Evolutionary conservation across 495 filamentous ascomycete species (phyloP), one percentile per base, ranked within the genome.

Genomic region (Neurospora sp.): DNA sequence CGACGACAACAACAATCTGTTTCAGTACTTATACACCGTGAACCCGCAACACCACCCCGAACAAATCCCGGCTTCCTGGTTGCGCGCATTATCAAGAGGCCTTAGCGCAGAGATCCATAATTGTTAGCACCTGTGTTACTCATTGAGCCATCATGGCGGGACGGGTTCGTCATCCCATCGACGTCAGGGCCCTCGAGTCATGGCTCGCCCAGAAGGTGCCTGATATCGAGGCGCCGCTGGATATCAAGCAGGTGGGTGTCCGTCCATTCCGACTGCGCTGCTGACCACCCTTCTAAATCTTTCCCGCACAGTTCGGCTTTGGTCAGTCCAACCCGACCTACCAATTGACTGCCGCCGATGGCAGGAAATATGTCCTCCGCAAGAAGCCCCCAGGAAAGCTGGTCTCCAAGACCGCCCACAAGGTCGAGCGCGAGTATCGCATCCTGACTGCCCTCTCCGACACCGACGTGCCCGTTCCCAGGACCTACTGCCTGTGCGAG

Each of bases 301-400:
- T 41, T 37, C 72, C 71, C 53, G 9, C 42, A 10, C 81, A 98
- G 91, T 99, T 98, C 79, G 92, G 94, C 75, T 99, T 95, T 79
- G 96, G 96, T 70, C 96, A 98, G 83, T 97, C 93, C 65, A 99
- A 98, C 80, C 96, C 96, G 39, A 98, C 96, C 9, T 98, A 98
- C 84, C 92, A 93, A 72, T 85, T 98, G 74, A 96, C 89, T 10
- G 88, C 88, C 73, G 82, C 87, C 72, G 84, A 89, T 80, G 89
- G 89, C 72, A 78, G 81, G 73, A 88, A 88, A 75, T 97, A 90
- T 81, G 95, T 97, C 9, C 84, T 98, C 80, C 92, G 95, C 77
- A 98, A 99, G 87, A 98, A 98, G 83, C 96, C 96, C 10, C 94
- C 95, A 3, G 95, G 96, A 76, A 88, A 90, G 82, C 90, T 99